phyloP scores from a whole-genome alignment of 495 filamentous ascomycete genomes.

The Trichocladium antarcticum region DNA sequence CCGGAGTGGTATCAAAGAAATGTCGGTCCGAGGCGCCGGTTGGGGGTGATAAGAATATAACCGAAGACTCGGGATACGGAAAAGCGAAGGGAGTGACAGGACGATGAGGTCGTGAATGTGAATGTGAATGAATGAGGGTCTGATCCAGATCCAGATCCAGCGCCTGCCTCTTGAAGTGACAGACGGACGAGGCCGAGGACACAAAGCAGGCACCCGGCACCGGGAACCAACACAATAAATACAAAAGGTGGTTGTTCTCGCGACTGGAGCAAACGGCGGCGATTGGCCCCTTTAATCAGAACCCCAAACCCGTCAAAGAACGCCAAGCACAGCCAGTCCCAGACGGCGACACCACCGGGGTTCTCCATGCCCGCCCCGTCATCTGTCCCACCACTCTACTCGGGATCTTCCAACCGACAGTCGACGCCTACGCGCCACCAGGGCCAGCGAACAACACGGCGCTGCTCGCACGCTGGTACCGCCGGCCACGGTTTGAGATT shows the following conservation, averaged over 20 bases:
- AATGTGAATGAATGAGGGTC: neutral
- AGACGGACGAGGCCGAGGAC: neutral
- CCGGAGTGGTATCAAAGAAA: too few species aligned
- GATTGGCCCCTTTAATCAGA: neutral
- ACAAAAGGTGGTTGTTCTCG: conserved; percentile 1
- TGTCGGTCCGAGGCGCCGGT: too few species aligned
- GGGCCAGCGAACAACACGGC: too few species aligned
- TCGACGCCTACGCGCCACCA: too few species aligned
- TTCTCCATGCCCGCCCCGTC: neutral
- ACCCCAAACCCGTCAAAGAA: neutral
- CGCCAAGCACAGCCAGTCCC: neutral
- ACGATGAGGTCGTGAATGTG: neutral
- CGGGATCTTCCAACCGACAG: neutral
- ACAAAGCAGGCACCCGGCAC: neutral
- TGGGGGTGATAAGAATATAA: too few species aligned
- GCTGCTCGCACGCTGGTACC: neutral
- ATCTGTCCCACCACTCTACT: neutral
- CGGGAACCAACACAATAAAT: neutral
- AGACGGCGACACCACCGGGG: neutral
- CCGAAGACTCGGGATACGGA: neutral
- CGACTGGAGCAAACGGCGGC: neutral
- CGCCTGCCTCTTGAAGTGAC: too few species aligned
- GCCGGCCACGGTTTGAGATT: neutral
- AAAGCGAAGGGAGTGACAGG: neutral
- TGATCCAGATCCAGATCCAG: too few species aligned